phyloP scores from a whole-genome alignment of 176 grass and related monocot species.

The Neostapfia colusana region DNA sequence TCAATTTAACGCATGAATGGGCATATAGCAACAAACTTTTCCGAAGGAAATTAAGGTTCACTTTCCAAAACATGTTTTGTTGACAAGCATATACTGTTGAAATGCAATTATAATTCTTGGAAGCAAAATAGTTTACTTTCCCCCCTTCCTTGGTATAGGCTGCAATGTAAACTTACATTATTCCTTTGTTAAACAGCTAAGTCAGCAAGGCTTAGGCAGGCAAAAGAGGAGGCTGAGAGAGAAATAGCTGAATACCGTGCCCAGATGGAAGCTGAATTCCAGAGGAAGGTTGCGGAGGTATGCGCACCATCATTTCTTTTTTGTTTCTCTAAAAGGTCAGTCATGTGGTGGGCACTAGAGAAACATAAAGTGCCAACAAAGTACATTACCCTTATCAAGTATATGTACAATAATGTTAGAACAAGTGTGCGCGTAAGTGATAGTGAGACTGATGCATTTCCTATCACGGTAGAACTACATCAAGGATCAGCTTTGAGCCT shows the following conservation, averaged over 20 bases:
- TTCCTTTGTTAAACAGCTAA: slow-evolving; percentile 44
- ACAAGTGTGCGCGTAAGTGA: no score
- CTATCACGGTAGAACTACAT: no score
- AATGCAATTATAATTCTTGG: neutral
- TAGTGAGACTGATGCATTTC: no score
- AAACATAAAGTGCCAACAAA: no score
- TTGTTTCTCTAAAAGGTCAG: no score
- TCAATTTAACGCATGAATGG: neutral
- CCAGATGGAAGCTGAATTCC: slow-evolving; percentile 66
- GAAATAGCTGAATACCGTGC: slow-evolving; percentile 59
- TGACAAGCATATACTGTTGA: neutral
- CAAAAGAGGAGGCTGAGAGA: slow-evolving; percentile 65
- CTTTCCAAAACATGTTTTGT: neutral
- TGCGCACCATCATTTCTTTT: neutral
- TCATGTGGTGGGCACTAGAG: no score
- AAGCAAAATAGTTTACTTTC: neutral
- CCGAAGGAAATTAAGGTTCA: neutral
- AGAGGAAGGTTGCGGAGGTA: slow-evolving; percentile 74
- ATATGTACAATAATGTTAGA: no score
- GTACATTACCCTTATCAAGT: no score
- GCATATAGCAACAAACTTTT: neutral
- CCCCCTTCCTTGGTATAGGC: neutral
- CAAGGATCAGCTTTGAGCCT: no score
- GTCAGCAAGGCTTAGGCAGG: slow-evolving; percentile 57
- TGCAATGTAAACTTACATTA: neutral